Evolutionary conservation across 495 filamentous ascomycete genomes (phyloP), one percentile per base, ranked within the genome.

Genomic region (Penicillium mononematosum): DNA sequence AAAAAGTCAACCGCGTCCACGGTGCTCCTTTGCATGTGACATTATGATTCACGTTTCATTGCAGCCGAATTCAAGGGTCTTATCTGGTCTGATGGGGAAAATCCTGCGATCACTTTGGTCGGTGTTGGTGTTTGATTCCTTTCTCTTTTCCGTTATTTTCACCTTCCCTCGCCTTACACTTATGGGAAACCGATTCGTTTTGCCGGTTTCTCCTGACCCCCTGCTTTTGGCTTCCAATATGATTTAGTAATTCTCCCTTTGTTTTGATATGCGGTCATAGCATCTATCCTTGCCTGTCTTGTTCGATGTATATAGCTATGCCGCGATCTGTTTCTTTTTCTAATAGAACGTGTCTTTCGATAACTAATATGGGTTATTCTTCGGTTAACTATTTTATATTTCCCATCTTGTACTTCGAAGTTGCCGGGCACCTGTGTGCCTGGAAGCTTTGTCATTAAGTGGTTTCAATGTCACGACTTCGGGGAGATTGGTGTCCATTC

Each of bases 41-140:
- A 67, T 61, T 69, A 66, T 66, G 67, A 72, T 63, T 64, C 61
- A 73, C 60, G 68, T 67, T 71, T 71, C 64, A 64, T 72, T 67
- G 60, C 64, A 70, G 61, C 63, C 57, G 49, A 55, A 45, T 12
- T 47, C 56, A 39, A 24, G 45, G 62, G 48, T 27, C 41, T 58
- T 58, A 20, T 58, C 49, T 60, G 55, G 54, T 56, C 61, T 51
- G 41, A 32, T 44, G 39, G 39, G 39, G 39, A 19, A 31, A 29
- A 27, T 42, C 20, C 50, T 53, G 39, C 46, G 43, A 52, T 52
- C 50, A 47, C 31, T 61, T 58, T 50, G 46, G 57, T 53, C 54
- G 67, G 67, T 70, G 68, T 69, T 65, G 61, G 65, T 69, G 67
- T 61, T 45, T 57, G 63, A 66, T 59, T 61, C 55, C 45, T 56